Conservation (phyloP, 768 basidiomycete genomes). For the Lanmaoa pseudosensibilis region DNA sequence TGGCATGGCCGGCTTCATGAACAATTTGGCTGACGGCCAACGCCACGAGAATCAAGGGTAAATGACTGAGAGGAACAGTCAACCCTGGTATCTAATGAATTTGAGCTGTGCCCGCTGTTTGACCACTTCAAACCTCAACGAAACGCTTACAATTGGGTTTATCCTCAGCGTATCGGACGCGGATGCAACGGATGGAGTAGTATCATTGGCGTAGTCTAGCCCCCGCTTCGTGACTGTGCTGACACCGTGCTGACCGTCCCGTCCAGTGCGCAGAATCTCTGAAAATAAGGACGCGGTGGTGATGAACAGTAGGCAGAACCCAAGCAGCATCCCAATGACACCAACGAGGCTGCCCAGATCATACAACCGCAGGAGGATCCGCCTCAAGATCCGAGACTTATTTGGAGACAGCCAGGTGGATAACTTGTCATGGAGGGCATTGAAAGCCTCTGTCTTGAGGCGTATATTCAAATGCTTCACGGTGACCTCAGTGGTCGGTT, state of each 20-base stretch:
- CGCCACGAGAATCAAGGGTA: constrained; percentile 63
- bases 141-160: constrained; percentile 33
- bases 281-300: constrained; percentile 27
- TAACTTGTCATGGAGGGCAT: constrained; percentile 48
- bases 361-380: constrained; percentile 42
- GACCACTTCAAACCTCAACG: not conserved
- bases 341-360: constrained; percentile 48
- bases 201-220: not conserved
- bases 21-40: constrained; percentile 66
- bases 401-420: constrained; percentile 35
- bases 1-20: constrained; percentile 80
- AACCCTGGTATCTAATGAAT: constrained; percentile 71
- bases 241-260: not conserved
- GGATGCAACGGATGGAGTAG: not conserved
- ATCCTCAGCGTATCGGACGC: constrained; percentile 15
- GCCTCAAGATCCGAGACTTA: constrained; percentile 26
- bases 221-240: constrained; percentile 19
- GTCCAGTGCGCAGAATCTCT: constrained; percentile 11
- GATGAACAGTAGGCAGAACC: constrained; percentile 41
- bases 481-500: constrained; percentile 18
- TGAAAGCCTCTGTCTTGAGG: constrained; percentile 52
- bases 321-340: constrained; percentile 48
- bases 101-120: constrained; percentile 1
- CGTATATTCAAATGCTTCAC: constrained; percentile 32
- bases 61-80: constrained; percentile 72